These are phyloP conservation scores for Huntiella omanensis DNA, from an alignment of 2,329 filamentous ascomycete genomes.

Conservation along the genomic window DNA sequence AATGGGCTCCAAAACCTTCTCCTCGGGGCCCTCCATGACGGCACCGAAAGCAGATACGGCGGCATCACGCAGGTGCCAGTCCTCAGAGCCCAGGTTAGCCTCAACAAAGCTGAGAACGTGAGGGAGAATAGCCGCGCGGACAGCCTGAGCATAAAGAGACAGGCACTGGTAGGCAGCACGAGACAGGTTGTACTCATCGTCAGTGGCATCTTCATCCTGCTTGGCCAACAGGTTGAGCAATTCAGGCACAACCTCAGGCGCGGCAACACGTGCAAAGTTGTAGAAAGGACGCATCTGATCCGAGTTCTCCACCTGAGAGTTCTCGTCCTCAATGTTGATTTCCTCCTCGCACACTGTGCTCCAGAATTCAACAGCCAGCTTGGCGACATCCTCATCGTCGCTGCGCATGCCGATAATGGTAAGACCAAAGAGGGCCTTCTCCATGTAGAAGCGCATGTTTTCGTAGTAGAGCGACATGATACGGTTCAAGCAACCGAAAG, in stretches of 20 bases:
- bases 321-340: slow-evolving; percentile 94
- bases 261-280: slow-evolving; percentile 87
- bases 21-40: slow-evolving; percentile 96
- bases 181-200: slow-evolving; percentile 95
- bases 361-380: slow-evolving; percentile 98
- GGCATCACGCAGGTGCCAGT: slow-evolving; percentile 90
- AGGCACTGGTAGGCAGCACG: slow-evolving; percentile 92
- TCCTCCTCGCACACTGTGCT: slow-evolving; percentile 99
- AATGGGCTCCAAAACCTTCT: slow-evolving; percentile 77
- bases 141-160: slow-evolving; percentile 85
- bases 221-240: slow-evolving; percentile 77
- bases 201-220: slow-evolving; percentile 90
- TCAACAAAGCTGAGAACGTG: slow-evolving; percentile 86
- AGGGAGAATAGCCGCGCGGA: slow-evolving; percentile 64
- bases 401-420: slow-evolving; percentile 98
- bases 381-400: slow-evolving; percentile 91
- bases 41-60: slow-evolving; percentile 94
- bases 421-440: slow-evolving; percentile 93
- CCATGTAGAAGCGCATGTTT: slow-evolving; percentile 99
- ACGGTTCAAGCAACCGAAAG: slow-evolving; percentile 92
- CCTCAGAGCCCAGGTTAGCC: slow-evolving; percentile 68
- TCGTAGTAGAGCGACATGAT: slow-evolving; percentile 99
- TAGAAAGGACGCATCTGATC: slow-evolving; percentile 82
- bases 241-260: slow-evolving; percentile 84
- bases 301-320: slow-evolving; percentile 48